Evolutionary conservation across 2,329 filamentous ascomycete species (phyloP).

Genomic region (Fusarium nelsonii): DNA sequence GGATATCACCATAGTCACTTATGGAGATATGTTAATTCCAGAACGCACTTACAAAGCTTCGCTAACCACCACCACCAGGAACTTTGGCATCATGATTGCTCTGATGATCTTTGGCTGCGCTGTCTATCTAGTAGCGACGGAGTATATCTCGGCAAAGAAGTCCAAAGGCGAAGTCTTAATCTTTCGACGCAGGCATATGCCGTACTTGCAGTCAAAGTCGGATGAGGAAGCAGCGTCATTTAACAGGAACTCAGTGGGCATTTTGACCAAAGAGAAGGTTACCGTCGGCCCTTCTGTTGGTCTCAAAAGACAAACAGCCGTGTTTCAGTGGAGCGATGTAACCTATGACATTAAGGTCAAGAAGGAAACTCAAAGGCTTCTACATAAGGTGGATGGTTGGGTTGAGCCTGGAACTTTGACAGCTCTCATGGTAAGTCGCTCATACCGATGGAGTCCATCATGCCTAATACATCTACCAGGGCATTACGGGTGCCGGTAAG

Average conservation of each 20-base stretch:
- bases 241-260: not conserved
- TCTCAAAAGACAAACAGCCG: constrained; percentile 68
- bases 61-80: not conserved
- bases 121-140: constrained; percentile 63
- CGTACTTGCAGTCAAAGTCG: not conserved
- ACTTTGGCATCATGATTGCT: constrained; percentile 63
- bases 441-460: accelerated
- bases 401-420: constrained; percentile 90
- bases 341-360: constrained; percentile 82
- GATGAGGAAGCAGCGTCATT: constrained; percentile 33
- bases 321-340: constrained; percentile 86
- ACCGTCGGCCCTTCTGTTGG: not conserved
- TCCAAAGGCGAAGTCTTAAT: constrained; percentile 72
- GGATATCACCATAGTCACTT: constrained; percentile 67
- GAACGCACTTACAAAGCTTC: accelerated
- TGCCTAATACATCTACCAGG: constrained; percentile 8
- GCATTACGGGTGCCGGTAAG: constrained; percentile 85
- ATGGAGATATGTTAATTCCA: constrained; percentile 55
- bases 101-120: constrained; percentile 62
- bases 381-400: constrained; percentile 88
- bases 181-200: constrained; percentile 61
- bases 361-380: constrained; percentile 74
- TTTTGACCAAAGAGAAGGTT: not conserved
- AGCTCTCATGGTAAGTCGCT: constrained; percentile 74
- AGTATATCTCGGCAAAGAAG: constrained; percentile 61